Conservation (phyloP, 2,329 filamentous ascomycete species). For the Endocalyx cinctus region DNA sequence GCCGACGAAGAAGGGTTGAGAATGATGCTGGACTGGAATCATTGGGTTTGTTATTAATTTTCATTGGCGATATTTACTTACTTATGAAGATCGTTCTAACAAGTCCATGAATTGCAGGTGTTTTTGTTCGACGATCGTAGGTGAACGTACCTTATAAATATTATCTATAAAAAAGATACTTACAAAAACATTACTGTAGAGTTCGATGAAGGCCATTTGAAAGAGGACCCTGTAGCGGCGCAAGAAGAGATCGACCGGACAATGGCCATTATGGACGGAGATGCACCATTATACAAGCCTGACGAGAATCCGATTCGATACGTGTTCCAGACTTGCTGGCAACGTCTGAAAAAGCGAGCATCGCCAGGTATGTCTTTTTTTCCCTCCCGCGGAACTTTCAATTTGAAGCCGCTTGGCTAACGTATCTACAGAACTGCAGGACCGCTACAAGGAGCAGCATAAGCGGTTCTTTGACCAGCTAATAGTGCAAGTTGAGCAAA, state of each 20-base stretch:
- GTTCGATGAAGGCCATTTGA: conserved; percentile 13
- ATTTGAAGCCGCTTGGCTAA: not conserved
- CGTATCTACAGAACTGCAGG: conserved; percentile 7
- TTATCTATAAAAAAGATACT: too few relatives aligned
- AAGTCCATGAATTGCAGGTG: conserved; percentile 6
- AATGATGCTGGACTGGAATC: conserved; percentile 10
- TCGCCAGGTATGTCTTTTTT: conserved; percentile 5
- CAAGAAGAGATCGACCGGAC: conserved; percentile 11
- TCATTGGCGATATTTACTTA: not conserved
- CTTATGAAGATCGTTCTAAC: too few relatives aligned
- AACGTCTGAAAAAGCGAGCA: conserved; percentile 7
- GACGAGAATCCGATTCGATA: conserved; percentile 10
- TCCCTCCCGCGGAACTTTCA: too few relatives aligned
- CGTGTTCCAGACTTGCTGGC: conserved; percentile 11
- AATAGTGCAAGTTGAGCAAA: conserved; percentile 6
- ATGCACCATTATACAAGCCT: conserved; percentile 1
- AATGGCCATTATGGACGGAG: conserved; percentile 9
- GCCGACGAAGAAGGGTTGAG: conserved; percentile 8
- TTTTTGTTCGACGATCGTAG: conserved; percentile 14
- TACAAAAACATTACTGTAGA: too few relatives aligned
- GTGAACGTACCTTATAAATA: too few relatives aligned
- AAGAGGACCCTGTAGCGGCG: conserved; percentile 9
- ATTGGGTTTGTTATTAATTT: conserved; percentile 9
- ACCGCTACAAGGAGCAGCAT: conserved; percentile 8
- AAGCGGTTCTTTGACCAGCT: conserved; percentile 9